Evolutionary conservation across 805 yeast genomes (phyloP), one percentile per base, ranked within the genome.

Genomic region (Suhomyces xylopsoci): DNA sequence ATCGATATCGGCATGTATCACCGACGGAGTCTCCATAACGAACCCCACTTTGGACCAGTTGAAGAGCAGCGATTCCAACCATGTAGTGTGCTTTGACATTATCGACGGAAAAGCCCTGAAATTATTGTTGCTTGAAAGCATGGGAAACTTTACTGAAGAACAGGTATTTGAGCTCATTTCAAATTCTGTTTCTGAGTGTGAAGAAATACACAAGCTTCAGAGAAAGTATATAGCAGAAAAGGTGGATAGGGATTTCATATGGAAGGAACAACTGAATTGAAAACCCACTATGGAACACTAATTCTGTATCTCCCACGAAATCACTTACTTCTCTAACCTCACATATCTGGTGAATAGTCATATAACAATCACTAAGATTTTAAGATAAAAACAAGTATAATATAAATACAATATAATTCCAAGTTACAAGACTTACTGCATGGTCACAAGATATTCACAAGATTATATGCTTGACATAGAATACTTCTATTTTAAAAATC

Each of bases 41-140:
- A 70, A 76, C 47, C 93, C 94, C 1, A 59, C 74, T 2, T 67
- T 70, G 8, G 67, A 68, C 3, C 76, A 79, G 36, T 64, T 85
- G 43, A 64, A 63, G 26, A 45, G 51, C 1, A 73, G 86, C 4
- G 65, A 59, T 28, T 86, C 96, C 3, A 79, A 81, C 47, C 97
- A 90, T 67, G 78, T 84, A 7, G 73, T 84, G 6, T 89, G 85
- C 12, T 85, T 81, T 61, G 82, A 79, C 51, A 70, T 86, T 15
- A 70, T 75, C 24, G 77, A 82, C 47, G 78, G 77, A 5, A 67
- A 72, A 36, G 80, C 84, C 1, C 71, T 76, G 48, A 78, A 86
- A 45, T 64, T 93, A 4, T 66, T 92, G n/a, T 71, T 84, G 50
- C 70, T 84, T 51, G 97, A 91, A 56, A 85, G 93, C 51, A 71